phyloP scores from a whole-genome alignment of 2,329 filamentous ascomycete genomes.

The Cladosporium sp. region DNA sequence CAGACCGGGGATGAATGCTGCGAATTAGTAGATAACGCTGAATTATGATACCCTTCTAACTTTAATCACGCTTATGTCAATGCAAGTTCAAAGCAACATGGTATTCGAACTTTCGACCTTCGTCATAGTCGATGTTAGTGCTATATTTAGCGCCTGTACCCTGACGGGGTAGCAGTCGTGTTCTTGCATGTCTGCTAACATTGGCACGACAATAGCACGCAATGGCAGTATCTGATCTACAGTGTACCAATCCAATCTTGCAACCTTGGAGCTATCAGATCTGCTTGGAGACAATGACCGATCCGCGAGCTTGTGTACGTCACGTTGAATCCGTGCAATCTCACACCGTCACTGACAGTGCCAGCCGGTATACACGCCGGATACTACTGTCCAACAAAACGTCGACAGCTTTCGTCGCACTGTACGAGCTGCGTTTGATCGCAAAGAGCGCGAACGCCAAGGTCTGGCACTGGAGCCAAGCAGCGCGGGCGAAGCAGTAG shows the following conservation, averaged over 20 bases:
- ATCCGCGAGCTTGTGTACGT: neutral
- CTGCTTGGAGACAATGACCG: neutral
- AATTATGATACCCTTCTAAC: slow-evolving; percentile 4
- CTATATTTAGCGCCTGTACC: neutral
- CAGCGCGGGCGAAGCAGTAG: neutral
- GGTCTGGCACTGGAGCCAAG: neutral
- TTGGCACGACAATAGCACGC: too few species aligned
- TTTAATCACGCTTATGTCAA: neutral
- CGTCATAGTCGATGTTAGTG: neutral
- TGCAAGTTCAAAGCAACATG: too few species aligned
- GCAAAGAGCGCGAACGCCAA: neutral
- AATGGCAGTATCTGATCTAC: neutral
- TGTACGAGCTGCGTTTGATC: neutral
- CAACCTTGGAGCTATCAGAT: neutral
- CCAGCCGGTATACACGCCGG: neutral
- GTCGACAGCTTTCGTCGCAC: neutral
- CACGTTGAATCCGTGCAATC: too few species aligned
- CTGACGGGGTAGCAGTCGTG: too few species aligned
- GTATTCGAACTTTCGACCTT: too few species aligned
- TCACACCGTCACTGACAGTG: too few species aligned
- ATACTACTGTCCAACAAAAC: neutral
- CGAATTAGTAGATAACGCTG: neutral
- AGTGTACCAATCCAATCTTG: neutral
- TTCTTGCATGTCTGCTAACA: too few species aligned
- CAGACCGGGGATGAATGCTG: neutral